Percentiles rank a stretch among this genome's conserved stretches.
Conservation (phyloP, 805 yeast species). For the Naumovozyma castellii region DNA sequence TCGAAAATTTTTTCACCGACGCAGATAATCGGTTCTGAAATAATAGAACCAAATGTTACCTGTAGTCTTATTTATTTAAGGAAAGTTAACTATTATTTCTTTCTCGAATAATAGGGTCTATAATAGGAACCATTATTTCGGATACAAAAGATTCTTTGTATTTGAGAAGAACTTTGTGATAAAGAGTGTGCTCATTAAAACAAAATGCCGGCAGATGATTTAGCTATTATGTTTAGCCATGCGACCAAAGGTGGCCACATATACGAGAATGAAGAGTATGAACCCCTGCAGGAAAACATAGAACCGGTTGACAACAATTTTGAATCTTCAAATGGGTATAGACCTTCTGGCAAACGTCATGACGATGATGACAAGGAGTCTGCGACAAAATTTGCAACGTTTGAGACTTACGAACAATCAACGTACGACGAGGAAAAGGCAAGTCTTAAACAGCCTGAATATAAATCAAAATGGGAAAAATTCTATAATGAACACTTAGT, state of each 20-base stretch:
- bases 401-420: neutral
- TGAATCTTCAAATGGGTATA: neutral
- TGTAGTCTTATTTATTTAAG: no score
- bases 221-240: neutral
- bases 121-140: no score
- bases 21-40: conserved; percentile 5
- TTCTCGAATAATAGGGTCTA: no score
- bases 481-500: conserved; percentile 19
- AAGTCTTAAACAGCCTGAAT: neutral
- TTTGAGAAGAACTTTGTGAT: no score
- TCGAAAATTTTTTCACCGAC: conserved; percentile 6
- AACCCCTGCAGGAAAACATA: neutral
- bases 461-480: conserved; percentile 14
- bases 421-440: neutral
- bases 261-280: neutral
- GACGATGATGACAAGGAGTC: neutral
- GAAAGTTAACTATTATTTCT: no score
- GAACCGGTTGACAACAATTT: neutral
- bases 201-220: neutral
- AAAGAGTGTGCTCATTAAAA: neutral
- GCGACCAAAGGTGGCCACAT: neutral
- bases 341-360: neutral
- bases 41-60: no score
- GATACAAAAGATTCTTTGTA: no score
- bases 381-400: neutral